phyloP scores from a whole-genome alignment of 176 grass and related monocot genomes.

The Chloris gayana region DNA sequence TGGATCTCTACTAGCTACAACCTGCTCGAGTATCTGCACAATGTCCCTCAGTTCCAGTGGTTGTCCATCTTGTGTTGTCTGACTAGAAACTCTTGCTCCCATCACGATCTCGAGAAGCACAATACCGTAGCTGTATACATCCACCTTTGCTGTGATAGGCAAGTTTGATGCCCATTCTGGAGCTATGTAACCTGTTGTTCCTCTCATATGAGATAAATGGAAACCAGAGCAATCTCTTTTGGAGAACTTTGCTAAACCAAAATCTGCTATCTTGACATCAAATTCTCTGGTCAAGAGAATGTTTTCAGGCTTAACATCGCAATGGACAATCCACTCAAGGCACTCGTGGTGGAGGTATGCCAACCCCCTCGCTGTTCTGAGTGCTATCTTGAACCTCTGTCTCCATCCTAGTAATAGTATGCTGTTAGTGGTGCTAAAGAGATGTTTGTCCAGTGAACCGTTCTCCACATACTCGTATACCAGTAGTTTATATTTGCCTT shows the following conservation, averaged over 20 bases:
- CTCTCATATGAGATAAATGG: conserved; percentile 48
- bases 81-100: conserved; percentile 31
- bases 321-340: conserved; percentile 72
- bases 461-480: conserved; percentile 70
- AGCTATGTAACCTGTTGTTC: conserved; percentile 63
- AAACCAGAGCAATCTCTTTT: conserved; percentile 29
- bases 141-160: conserved; percentile 49
- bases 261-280: conserved; percentile 65
- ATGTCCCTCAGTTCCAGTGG: conserved; percentile 14
- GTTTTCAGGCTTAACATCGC: conserved; percentile 66
- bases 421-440: conserved; percentile 31
- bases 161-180: conserved; percentile 52
- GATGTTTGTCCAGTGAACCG: conserved; percentile 58
- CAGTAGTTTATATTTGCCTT: conserved; percentile 49
- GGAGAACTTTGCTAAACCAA: conserved; percentile 56
- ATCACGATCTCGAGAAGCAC: conserved; percentile 53
- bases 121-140: conserved; percentile 55
- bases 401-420: conserved; percentile 40
- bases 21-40: conserved; percentile 11
- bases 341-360: conserved; percentile 69
- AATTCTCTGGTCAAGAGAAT: conserved; percentile 59
- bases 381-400: conserved; percentile 46
- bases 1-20: conserved; percentile 9
- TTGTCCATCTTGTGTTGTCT: neutral
- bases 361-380: conserved; percentile 46